These are phyloP conservation scores for Orbilia quercus DNA, from an alignment of 2,329 filamentous ascomycete genomes.

Conservation along the genomic window DNA sequence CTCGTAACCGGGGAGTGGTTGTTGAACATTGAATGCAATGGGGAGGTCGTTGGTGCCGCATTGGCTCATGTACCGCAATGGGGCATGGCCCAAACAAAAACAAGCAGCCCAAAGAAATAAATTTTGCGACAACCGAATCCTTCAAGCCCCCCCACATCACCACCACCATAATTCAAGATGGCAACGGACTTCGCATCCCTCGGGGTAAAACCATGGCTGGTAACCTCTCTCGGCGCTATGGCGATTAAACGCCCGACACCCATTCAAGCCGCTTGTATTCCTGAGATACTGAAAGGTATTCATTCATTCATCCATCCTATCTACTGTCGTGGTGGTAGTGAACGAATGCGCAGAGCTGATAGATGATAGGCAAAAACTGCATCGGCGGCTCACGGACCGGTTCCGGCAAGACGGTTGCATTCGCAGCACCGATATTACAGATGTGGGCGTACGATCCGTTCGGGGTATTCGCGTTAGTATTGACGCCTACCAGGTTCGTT, in stretches of 20 bases:
- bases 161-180: slow-evolving; percentile 25
- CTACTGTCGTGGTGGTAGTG: too few relatives aligned
- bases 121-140: slow-evolving; percentile 44
- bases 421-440: slow-evolving; percentile 92
- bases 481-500: slow-evolving; percentile 87
- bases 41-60: slow-evolving; percentile 9
- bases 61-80: slow-evolving; percentile 13
- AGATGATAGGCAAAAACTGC: slow-evolving; percentile 75
- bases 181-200: slow-evolving; percentile 76
- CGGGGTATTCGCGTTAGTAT: slow-evolving; percentile 86
- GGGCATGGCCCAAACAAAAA: slow-evolving; percentile 2
- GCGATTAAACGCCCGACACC: slow-evolving; percentile 89
- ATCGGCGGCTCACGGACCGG: slow-evolving; percentile 95
- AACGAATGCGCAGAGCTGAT: neutral
- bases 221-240: slow-evolving; percentile 78
- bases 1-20: too few relatives aligned
- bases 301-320: too few relatives aligned
- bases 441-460: slow-evolving; percentile 92
- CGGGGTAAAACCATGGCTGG: slow-evolving; percentile 84
- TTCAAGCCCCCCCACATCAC: slow-evolving; percentile 1
- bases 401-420: slow-evolving; percentile 96
- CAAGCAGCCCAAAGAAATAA: slow-evolving; percentile 31
- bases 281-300: slow-evolving; percentile 80
- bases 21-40: too few relatives aligned
- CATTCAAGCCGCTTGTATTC: slow-evolving; percentile 93